Base-by-base conservation (phyloP, 2,329 filamentous ascomycete species). In the Keithomyces neogunnii region DNA sequence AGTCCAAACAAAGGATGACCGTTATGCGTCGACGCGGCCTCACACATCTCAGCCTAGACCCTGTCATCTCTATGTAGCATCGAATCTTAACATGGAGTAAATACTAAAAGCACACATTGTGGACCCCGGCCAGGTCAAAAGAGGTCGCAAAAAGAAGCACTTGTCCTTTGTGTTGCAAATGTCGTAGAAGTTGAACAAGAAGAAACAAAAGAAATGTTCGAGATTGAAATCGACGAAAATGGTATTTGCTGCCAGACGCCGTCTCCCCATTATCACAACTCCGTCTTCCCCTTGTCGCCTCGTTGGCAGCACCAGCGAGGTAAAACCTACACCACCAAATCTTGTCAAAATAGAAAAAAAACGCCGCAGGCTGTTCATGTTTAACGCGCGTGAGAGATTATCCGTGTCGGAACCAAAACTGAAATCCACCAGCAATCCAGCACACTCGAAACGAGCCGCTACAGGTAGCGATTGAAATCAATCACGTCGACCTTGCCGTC, bases 401-500 rank as follows among this genome's bases (percentile, higher is more conserved):
- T 19, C 26, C 38, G 5, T 13, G 38, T 9, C 38, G 6, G 38
- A 19, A 40, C 38, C 13, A 8, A 2, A 26, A 40, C 38, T 6
- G 10, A 35, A 40, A 7, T 40, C 13, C 38, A 26, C 38, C 26
- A 1, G 26, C 2, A 19, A 13, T 19, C 26, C 38, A 26, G 26
- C 38, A 19, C 45, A 10, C 33, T 13, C 29, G 7, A 31, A n/a
- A 26, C 33, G 10, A 9, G 32, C 48, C 39, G 32, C 49, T 44
- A 53, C 31, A 54, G 57, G 48, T 64, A 66, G 35, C 59, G 55
- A 53, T 64, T 66, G 55, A 68, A 67, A 4, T 59, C 57, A 31
- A 66, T 59, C 6, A 61, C 54, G 4, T 57, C 61, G 30, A 62
- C 56, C 45, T 64, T 58, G 28, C 69, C 69, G 39, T 69, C 65